Evolutionary conservation across 2,329 filamentous ascomycete species (phyloP), one percentile per base, ranked within the genome.

Genomic region (Beauveria asiatica): DNA sequence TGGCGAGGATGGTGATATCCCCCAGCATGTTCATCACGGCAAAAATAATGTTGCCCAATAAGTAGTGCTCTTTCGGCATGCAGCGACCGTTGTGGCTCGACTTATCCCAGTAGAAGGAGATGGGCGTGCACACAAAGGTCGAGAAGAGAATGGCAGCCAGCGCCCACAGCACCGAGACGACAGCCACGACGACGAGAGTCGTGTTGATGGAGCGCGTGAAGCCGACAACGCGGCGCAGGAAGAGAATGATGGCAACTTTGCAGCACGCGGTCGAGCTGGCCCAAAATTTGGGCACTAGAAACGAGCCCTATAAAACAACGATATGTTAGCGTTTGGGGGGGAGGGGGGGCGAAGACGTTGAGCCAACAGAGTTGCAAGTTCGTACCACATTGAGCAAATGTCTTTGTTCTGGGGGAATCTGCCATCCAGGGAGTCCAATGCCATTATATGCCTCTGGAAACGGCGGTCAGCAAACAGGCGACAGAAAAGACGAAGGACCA

Each of bases 71-170:
- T 3, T 33, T 25, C 7, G 8, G 0, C 16, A 61, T 4, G 49
- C 59, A 61, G n/a, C 41, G 48, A 30, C 59, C 59, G 27, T 58
- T 5, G 19, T 33, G 53, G 30, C 39, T 33, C 3, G 59, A 51
- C 59, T 57, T 52, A 49, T 61, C 39, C 59, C 59, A 61, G 59
- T 61, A 61, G 42, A 39, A 61, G 16, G 59, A 61, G 21, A 61
- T 30, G 19, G 59, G 59, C 33, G 6, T 52, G 59, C 59, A 61
- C n/a, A 39, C 19, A 37, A 61, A 61, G 8, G 54, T 61, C 11
- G 59, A 41, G 41, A 52, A 58, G 53, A 52, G 19, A 49, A 61
- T 52, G 53, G 37, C 59, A 19, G 16, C 53, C 8, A 57, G 17
- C 13, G 54, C 54, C 53, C 54, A 61, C n/a, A 49, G 17, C 45